Evolutionary conservation across 2,329 filamentous ascomycete genomes (phyloP).

Genomic region (Xylaria sp.): DNA sequence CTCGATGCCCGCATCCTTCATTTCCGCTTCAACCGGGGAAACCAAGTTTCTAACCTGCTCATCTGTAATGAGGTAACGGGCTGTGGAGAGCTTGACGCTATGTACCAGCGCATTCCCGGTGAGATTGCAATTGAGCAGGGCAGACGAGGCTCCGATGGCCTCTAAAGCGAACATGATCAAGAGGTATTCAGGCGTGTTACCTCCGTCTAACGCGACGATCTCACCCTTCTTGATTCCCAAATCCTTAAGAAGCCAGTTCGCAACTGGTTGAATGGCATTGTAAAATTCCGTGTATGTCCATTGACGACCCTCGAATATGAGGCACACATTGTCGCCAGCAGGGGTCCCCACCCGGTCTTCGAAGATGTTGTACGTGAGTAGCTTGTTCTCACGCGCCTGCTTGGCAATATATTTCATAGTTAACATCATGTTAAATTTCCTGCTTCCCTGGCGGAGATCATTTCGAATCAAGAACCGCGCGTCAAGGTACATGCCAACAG

Average conservation of each 20-base stretch:
- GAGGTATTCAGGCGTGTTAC: constrained; percentile 74
- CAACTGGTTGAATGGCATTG: constrained; percentile 66
- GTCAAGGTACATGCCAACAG: constrained; percentile 37
- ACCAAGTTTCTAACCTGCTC: constrained; percentile 62
- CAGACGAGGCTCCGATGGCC: constrained; percentile 72
- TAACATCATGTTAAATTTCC: background rate
- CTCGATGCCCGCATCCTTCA: constrained; percentile 64
- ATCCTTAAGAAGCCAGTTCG: constrained; percentile 68
- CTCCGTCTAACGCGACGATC: constrained; percentile 72
- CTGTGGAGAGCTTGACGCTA: constrained; percentile 68
- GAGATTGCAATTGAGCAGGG: constrained; percentile 77
- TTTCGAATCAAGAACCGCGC: constrained; percentile 33
- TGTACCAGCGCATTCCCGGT: constrained; percentile 72
- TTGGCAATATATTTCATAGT: constrained; percentile 51
- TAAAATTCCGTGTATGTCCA: constrained; percentile 70
- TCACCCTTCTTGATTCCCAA: constrained; percentile 67
- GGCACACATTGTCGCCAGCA: constrained; percentile 42
- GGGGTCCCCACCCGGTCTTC: constrained; percentile 44
- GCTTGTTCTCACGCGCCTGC: constrained; percentile 39
- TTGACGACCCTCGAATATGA: constrained; percentile 69
- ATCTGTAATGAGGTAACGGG: constrained; percentile 68
- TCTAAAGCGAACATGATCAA: constrained; percentile 73
- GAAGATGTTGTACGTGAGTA: constrained; percentile 43
- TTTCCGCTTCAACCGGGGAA: constrained; percentile 68
- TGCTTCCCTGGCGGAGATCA: constrained; percentile 32